Conservation (phyloP, 2,329 filamentous ascomycete genomes). For the Pseudodiploospora longispora region DNA sequence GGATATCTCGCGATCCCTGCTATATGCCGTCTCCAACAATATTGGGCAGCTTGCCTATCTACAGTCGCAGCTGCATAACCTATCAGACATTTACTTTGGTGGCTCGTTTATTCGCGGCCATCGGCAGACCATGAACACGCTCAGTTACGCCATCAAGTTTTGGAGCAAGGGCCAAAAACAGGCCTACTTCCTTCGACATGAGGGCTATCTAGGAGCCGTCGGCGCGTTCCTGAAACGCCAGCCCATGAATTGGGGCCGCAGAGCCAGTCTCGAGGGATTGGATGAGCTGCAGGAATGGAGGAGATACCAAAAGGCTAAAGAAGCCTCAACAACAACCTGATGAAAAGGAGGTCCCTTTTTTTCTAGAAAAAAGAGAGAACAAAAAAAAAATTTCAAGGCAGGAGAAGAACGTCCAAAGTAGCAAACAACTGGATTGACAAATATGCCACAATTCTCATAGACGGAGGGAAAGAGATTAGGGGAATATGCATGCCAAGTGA, state of each 20-base stretch:
- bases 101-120: conserved; percentile 95
- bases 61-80: conserved; percentile 88
- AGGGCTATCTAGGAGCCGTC: conserved; percentile 89
- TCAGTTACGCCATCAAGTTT: conserved; percentile 95
- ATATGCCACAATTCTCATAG: too few species aligned
- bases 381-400: too few species aligned
- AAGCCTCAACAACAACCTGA: not conserved
- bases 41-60: conserved; percentile 96
- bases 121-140: conserved; percentile 93
- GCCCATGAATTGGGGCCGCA: conserved; percentile 82
- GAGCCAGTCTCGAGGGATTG: conserved; percentile 62
- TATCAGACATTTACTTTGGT: conserved; percentile 94
- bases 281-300: conserved; percentile 24
- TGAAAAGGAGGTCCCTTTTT: too few species aligned
- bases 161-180: conserved; percentile 93
- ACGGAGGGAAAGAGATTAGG: too few species aligned
- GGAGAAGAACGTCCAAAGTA: too few species aligned
- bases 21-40: conserved; percentile 96
- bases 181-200: conserved; percentile 90
- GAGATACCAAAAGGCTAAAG: conserved; percentile 12
- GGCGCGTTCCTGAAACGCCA: conserved; percentile 90
- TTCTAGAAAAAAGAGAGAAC: too few species aligned
- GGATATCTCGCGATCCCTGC: conserved; percentile 82
- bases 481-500: too few species aligned
- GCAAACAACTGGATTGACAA: too few species aligned